Evolutionary conservation across 2,329 filamentous ascomycete genomes (phyloP).

Genomic region (Coniochaeta sp.): DNA sequence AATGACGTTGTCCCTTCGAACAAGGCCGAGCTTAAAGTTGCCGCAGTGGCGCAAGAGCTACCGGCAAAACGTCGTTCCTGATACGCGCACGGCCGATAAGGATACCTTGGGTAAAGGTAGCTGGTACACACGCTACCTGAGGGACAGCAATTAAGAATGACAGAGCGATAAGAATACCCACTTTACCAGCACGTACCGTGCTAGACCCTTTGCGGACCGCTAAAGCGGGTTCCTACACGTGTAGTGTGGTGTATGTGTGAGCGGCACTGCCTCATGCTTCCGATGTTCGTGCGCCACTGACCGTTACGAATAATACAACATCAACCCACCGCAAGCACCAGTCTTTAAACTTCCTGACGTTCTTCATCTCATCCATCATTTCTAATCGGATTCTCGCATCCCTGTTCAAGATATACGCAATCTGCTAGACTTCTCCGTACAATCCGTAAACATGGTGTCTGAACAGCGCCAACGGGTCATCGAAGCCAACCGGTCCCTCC

Average conservation of each 20-base stretch:
- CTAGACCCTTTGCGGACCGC: no score
- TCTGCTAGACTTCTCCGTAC: neutral
- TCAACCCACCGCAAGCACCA: neutral
- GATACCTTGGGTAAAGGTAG: neutral
- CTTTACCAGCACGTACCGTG: no score
- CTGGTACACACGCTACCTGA: no score
- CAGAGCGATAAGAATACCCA: no score
- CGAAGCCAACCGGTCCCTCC: constrained; percentile 75
- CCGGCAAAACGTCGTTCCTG: neutral
- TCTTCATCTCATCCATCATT: neutral
- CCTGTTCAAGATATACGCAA: neutral
- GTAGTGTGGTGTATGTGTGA: no score
- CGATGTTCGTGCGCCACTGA: neutral
- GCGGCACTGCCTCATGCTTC: neutral
- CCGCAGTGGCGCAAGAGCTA: no score
- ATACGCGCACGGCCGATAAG: no score
- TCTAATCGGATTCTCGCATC: neutral
- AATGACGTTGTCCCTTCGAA: neutral
- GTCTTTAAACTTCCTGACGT: neutral
- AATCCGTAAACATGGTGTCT: constrained; percentile 29
- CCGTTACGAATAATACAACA: neutral
- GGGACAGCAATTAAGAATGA: no score
- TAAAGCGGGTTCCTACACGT: neutral
- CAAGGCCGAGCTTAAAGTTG: no score
- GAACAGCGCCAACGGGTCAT: constrained; percentile 51